Percentiles rank a stretch among this genome's conserved stretches.
phyloP scores from a whole-genome alignment of 164 flowering plant genomes.

The Liquidambar formosana region DNA sequence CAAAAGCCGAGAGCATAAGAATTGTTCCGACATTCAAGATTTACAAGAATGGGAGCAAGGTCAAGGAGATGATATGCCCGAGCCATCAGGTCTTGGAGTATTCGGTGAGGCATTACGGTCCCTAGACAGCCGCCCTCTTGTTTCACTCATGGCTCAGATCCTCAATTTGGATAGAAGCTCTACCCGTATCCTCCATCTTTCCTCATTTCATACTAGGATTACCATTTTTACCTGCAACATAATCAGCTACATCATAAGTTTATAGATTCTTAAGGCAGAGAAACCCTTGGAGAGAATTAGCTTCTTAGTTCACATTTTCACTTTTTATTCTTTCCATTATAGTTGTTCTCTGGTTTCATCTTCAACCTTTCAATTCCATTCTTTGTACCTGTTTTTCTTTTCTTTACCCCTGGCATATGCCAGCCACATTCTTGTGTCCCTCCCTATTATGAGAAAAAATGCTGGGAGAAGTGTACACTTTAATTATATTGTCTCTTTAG shows the following conservation, averaged over 20 bases:
- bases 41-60: slow-evolving; percentile 66
- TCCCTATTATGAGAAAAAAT: background rate
- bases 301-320: slow-evolving; percentile 17
- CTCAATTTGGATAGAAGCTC: slow-evolving; percentile 3
- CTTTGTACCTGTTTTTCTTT: background rate
- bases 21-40: slow-evolving; percentile 82
- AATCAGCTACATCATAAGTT: slow-evolving; percentile 32
- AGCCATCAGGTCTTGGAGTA: slow-evolving; percentile 68
- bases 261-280: slow-evolving; percentile 18
- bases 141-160: background rate
- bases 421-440: slow-evolving; percentile 22
- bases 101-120: slow-evolving; percentile 67
- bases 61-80: slow-evolving; percentile 82
- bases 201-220: slow-evolving; percentile 27
- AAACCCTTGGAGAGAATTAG: slow-evolving; percentile 29
- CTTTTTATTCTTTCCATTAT: slow-evolving; percentile 23
- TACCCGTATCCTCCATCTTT: slow-evolving; percentile 4
- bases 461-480: slow-evolving; percentile 26
- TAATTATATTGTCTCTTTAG: slow-evolving; percentile 17
- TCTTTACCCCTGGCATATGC: slow-evolving; percentile 7
- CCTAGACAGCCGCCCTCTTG: slow-evolving; percentile 26
- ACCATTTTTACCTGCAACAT: slow-evolving; percentile 29
- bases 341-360: slow-evolving; percentile 26
- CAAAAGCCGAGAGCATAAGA: slow-evolving; percentile 58
- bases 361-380: slow-evolving; percentile 9